phyloP scores from a whole-genome alignment of 306 rosid species.

The Oxytropis ochrocephala region DNA sequence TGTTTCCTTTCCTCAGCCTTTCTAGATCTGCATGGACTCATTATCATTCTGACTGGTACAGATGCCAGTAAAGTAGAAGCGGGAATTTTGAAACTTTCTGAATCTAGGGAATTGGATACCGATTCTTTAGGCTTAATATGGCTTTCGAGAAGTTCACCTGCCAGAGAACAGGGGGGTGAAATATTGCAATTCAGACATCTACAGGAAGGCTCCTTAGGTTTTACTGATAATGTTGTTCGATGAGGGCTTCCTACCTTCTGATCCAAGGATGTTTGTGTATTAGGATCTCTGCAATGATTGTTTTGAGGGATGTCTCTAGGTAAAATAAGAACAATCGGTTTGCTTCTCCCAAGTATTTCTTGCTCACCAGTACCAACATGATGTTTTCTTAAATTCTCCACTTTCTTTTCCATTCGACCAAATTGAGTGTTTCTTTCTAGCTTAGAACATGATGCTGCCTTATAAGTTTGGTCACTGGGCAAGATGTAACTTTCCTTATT shows the following conservation, averaged over 20 bases:
- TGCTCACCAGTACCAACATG: conserved; percentile 21
- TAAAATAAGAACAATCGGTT: conserved; percentile 50
- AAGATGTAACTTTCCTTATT: conserved; percentile 30
- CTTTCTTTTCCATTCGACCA: conserved; percentile 32
- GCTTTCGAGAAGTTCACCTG: conserved; percentile 32
- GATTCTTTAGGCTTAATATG: conserved; percentile 30
- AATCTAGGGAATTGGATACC: conserved; percentile 25
- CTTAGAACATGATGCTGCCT: conserved; percentile 26
- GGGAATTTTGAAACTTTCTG: conserved; percentile 23
- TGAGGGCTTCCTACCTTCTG: conserved; percentile 36
- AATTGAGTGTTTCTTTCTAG: conserved; percentile 25
- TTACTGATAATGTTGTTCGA: conserved; percentile 30
- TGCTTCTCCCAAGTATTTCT: conserved; percentile 30
- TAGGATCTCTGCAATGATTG: conserved; percentile 39
- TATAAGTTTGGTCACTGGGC: conserved; percentile 15
- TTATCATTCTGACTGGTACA: conserved; percentile 25
- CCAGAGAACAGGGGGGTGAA: conserved; percentile 36
- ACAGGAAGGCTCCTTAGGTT: conserved; percentile 28
- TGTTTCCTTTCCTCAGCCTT: conserved; percentile 34
- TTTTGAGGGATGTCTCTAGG: conserved; percentile 35
- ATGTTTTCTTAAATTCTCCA: conserved; percentile 29
- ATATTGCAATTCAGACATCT: conserved; percentile 26
- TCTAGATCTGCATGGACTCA: conserved; percentile 48
- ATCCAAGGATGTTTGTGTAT: conserved; percentile 26
- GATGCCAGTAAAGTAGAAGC: conserved; percentile 30